Conservation (phyloP, 2,329 filamentous ascomycete species). For the Passalora sequoiae region DNA sequence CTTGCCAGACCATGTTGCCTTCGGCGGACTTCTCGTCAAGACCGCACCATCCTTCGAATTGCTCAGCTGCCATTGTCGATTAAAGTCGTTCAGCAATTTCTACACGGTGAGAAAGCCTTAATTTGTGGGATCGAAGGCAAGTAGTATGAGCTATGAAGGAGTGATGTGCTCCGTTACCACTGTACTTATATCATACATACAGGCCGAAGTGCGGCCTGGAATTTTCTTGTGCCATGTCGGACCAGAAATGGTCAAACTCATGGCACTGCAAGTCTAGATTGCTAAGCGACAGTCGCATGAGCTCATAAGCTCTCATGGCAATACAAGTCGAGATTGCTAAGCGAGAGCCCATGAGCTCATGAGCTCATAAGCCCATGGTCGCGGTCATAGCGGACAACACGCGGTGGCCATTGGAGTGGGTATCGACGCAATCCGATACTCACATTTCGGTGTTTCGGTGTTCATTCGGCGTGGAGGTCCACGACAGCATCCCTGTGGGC, state of each 20-base stretch:
- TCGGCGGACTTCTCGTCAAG: slow-evolving; percentile 45
- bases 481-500: slow-evolving; percentile 1
- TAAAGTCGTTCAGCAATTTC: slow-evolving; percentile 4
- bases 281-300: no score
- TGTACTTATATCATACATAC: slow-evolving; percentile 1
- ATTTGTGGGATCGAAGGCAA: slow-evolving; percentile 7
- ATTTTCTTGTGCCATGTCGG: slow-evolving; percentile 8
- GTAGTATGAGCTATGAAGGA: not conserved
- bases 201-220: slow-evolving; percentile 4
- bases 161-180: not conserved
- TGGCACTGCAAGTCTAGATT: not conserved
- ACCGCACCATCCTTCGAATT: slow-evolving; percentile 56
- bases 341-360: slow-evolving; percentile 3
- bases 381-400: slow-evolving; percentile 2
- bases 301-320: no score
- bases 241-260: slow-evolving; percentile 3
- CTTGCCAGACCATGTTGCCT: slow-evolving; percentile 52
- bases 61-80: slow-evolving; percentile 30
- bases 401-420: slow-evolving; percentile 6
- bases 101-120: no score
- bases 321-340: no score
- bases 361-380: not conserved
- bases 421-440: slow-evolving; percentile 2
- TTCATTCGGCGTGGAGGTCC: slow-evolving; percentile 6
- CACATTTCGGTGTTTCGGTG: slow-evolving; percentile 9